These are phyloP conservation scores for Phytopythium sindhum DNA, from an alignment of 352 stramenopile species.

Conservation along the genomic window DNA sequence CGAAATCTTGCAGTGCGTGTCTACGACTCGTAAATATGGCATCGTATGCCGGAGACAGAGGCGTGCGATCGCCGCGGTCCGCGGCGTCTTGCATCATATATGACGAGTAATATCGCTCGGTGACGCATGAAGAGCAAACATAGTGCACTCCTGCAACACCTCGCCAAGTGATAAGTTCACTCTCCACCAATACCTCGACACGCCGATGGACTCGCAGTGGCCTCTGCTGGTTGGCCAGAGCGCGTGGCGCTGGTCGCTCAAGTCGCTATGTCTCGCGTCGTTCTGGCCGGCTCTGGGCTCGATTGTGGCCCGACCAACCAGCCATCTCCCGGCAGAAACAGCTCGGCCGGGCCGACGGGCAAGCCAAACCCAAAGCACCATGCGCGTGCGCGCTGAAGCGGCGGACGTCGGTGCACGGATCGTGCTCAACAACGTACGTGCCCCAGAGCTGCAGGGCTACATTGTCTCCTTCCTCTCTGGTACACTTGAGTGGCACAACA, in stretches of 20 bases:
- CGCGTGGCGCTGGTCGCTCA: constrained; percentile 2
- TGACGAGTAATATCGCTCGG: too few relatives aligned
- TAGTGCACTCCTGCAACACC: background rate
- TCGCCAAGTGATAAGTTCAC: background rate
- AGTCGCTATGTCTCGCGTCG: background rate
- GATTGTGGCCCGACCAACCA: background rate
- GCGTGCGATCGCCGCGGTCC: too few relatives aligned
- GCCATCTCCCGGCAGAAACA: background rate
- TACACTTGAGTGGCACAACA: constrained; percentile 4
- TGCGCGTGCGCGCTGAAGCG: background rate
- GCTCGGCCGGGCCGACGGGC: too few relatives aligned
- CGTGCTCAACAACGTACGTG: background rate
- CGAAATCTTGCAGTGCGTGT: background rate
- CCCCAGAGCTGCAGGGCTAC: background rate
- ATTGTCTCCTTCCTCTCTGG: background rate
- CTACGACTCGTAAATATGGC: background rate
- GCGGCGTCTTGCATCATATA: too few relatives aligned
- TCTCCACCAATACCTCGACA: too few relatives aligned
- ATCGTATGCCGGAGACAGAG: background rate
- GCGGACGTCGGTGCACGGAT: background rate
- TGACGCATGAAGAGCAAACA: background rate
- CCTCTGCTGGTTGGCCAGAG: background rate
- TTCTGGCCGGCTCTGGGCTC: background rate
- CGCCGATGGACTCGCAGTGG: background rate
- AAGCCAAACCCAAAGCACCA: constrained; percentile 1